Evolutionary conservation across 805 yeast genomes (phyloP), one percentile per base, ranked within the genome.

Genomic region (Suhomyces sp.): DNA sequence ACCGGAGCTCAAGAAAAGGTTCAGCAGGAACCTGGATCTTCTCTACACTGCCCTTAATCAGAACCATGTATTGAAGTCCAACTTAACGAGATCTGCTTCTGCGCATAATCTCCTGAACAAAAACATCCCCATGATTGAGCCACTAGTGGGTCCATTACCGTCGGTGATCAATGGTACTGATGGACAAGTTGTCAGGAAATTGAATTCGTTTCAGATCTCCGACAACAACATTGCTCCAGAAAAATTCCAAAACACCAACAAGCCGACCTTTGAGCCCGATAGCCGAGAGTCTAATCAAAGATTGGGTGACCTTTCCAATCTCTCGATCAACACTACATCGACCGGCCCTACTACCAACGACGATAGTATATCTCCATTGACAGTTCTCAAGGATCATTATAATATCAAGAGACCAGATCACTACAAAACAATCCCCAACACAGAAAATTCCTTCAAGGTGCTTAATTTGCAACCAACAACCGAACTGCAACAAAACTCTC

Each of bases 321-420:
- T n/a, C n/a, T n/a, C n/a, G n/a, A n/a, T n/a, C n/a, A n/a, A n/a
- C n/a, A n/a, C n/a, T n/a, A n/a, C n/a, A n/a, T n/a, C n/a, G n/a
- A n/a, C n/a, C n/a, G n/a, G n/a, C n/a, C n/a, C n/a, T n/a, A n/a
- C 25, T 11, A n/a, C 6, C 12, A 10, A 25, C 22, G 24, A 14
- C 6, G 24, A 29, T 26, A 51, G 57, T 28, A 27, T 54, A 2
- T 56, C 62, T 2, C 63, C 64, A 2, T 44, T 58, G 27, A 54
- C 62, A 0, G 56, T 56, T 8, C 38, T 58, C 13, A 38, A 47
- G 26, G 63, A 59, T 28, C 48, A 51, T 28, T 58, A 57, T 34
- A 44, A 58, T 33, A 56, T 53, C 13, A 48, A 30, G 33, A 27
- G 54, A 14, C 61, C 60, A 2, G 33, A 27, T 6, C 29, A 36